Evolutionary conservation across 2,329 filamentous ascomycete species (phyloP), one percentile per base, ranked within the genome.

Genomic region (Tolypocladium amazonense): DNA sequence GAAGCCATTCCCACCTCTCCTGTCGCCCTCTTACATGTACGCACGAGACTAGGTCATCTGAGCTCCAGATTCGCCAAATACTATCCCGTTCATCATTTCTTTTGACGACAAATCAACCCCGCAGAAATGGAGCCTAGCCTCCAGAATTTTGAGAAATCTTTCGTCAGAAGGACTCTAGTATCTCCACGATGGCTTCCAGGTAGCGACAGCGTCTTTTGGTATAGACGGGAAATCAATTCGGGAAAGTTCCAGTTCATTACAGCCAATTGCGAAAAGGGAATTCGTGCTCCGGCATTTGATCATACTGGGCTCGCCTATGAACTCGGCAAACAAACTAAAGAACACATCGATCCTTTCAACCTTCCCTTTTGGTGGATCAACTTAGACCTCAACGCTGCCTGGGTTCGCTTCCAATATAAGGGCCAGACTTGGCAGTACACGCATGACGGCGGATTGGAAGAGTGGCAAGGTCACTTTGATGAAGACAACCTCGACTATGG

Each of bases 311-410:
- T 70, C 3, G 69, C 67, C 6, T 33, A 58, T 4, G 62, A 54
- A 18, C 58, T 70, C 1, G 38, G 20, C 8, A 35, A 61, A 38
- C 53, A 62, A 23, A 64, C 63, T 12, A 50, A 55, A 3, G 39
- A 62, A 25, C 35, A 56, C 0, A 38, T 64, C 14, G 58, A 65
- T 14, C 47, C 58, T 8, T 20, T 59, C 18, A 39, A 61, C 14
- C 59, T 69, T 4, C 65, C 68, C 3, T 65, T 71, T 37, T 59
- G 58, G 2, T 69, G 64, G 62, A 65, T 71, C 12, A 63, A 70
- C 20, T 52, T 64, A 1, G 57, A 52, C 1, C 41, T 59, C 1
- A 60, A 62, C 5, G 45, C 52, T 20, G 58, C 61, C 18, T 66
- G 55, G 39, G 38, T 65, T 2, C 60, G 64, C 3, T 70, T 70